Base-by-base conservation (phyloP, 495 filamentous ascomycete genomes). In the Penicillium antarcticum region DNA sequence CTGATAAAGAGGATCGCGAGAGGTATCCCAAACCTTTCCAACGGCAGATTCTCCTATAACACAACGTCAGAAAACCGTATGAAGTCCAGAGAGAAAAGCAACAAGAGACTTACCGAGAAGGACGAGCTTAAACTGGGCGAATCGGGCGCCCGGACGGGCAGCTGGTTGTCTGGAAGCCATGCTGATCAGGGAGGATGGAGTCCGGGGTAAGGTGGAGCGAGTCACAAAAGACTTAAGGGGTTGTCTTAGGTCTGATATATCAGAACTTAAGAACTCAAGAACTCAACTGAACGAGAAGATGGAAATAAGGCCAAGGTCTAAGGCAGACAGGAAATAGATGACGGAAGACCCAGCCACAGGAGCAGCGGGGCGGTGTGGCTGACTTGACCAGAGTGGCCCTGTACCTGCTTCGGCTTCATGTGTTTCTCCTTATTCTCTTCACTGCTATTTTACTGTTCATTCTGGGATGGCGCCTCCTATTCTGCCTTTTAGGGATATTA, bases 101-200 rank as follows among this genome's bases (percentile, higher is more conserved):
- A 34, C 17, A 19, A 23, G 34, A 39, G 41, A 64, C 81, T 52
- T 80, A 96, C 94, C 94, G 54, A 98, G 78, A 62, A 98, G 77
- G 51, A 98, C 94, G 62, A 98, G 84, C 80, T 98, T 98, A 77
- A 98, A 98, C 79, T 98, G 94, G 57, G 94, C 94, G 74, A 98
- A 98, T 62, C 92, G 87, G 59, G 78, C 83, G 66, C 88, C 88
- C 47, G 81, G 81, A 56, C 89, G 85, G 66, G 80, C 80, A 70
- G 87, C 80, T 68, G 86, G 81, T 68, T 84, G 79, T 76, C 91
- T 79, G 64, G 88, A 79, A 68, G 91, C 87, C 91, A 96, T 96
- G 66, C 26, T 56, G 39, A 45, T 66, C 52, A 62, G 56, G 41
- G 42, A 56, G 52, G 53, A 49, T 40, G 46, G 46, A 48, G 47